Conservation (phyloP, 768 basidiomycete genomes). For the Auricularia sp. region DNA sequence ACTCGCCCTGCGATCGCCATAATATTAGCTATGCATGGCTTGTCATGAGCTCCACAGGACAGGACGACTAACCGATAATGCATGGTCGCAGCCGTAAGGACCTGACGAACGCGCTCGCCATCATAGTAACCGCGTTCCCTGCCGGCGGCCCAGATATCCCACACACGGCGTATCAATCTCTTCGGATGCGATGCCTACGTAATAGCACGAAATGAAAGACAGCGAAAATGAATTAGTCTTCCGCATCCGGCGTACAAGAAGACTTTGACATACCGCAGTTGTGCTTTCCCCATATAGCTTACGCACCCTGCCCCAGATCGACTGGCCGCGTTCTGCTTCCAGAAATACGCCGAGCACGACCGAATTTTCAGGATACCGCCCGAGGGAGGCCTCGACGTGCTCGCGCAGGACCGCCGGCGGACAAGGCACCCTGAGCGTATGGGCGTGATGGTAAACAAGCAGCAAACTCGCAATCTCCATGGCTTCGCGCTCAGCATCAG, state of each 20-base stretch:
- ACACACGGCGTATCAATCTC: slow-evolving; percentile 45
- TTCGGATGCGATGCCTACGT: slow-evolving; percentile 36
- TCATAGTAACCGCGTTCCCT: slow-evolving; percentile 71
- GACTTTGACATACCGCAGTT: neutral
- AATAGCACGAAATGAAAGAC: neutral
- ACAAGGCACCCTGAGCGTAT: slow-evolving; percentile 44
- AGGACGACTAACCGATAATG: slow-evolving; percentile 47
- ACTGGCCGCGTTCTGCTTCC: slow-evolving; percentile 67
- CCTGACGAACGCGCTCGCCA: slow-evolving; percentile 56
- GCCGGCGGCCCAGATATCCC: slow-evolving; percentile 71
- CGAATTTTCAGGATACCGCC: slow-evolving; percentile 58
- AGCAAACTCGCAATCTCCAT: slow-evolving; percentile 44
- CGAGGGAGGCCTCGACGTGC: slow-evolving; percentile 43
- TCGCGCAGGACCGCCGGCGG: slow-evolving; percentile 51
- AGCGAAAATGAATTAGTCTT: slow-evolving; percentile 1
- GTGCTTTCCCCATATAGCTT: slow-evolving; percentile 39
- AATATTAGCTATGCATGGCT: slow-evolving; percentile 36
- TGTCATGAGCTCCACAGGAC: neutral
- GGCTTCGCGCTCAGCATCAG: slow-evolving; percentile 36
- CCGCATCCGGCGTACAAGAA: neutral
- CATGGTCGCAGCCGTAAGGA: slow-evolving; percentile 52
- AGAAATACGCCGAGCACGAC: slow-evolving; percentile 63
- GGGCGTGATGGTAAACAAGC: slow-evolving; percentile 52
- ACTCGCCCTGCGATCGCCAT: slow-evolving; percentile 52
- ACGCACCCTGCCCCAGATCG: slow-evolving; percentile 67